A percentile compares a stretch with the other conserved stretches of the same genome.
Evolutionary conservation across 2,329 filamentous ascomycete species (phyloP).

Genomic region (Acrocalymma vagum): DNA sequence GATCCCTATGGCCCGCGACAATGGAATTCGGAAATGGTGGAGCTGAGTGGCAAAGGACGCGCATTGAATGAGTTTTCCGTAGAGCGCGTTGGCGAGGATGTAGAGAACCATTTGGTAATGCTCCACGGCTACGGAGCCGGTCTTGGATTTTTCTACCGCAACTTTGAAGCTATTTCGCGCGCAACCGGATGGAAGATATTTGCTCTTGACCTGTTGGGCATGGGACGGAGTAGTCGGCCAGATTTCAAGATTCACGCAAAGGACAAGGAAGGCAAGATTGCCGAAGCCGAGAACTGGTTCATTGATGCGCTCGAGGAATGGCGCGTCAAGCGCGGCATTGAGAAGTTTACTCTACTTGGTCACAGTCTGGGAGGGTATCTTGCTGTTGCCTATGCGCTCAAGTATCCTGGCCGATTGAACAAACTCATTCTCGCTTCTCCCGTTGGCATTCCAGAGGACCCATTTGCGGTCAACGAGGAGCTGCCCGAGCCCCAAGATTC

Average conservation of each 20-base stretch:
- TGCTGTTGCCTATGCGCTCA: conserved; percentile 92
- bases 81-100: conserved; percentile 79
- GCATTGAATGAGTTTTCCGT: conserved; percentile 93
- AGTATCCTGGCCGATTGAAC: conserved; percentile 93
- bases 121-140: conserved; percentile 96
- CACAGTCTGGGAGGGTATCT: conserved; percentile 96
- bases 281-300: conserved; percentile 94
- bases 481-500: conserved; percentile 80
- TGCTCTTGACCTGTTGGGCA: conserved; percentile 92
- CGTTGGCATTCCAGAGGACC: conserved; percentile 93
- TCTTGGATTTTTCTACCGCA: conserved; percentile 97
- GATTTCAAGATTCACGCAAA: conserved; percentile 86
- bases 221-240: conserved; percentile 88
- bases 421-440: conserved; percentile 96
- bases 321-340: conserved; percentile 86
- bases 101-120: conserved; percentile 90
- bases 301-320: conserved; percentile 96
- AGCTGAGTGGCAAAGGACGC: conserved; percentile 84
- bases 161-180: conserved; percentile 88
- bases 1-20: conserved; percentile 86
- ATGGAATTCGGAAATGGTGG: conserved; percentile 87
- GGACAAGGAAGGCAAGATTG: conserved; percentile 78
- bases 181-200: conserved; percentile 86
- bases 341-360: conserved; percentile 90
- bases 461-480: conserved; percentile 81